Conservation (phyloP, 148 eudicot genomes). For the Euryodendron excelsum region DNA sequence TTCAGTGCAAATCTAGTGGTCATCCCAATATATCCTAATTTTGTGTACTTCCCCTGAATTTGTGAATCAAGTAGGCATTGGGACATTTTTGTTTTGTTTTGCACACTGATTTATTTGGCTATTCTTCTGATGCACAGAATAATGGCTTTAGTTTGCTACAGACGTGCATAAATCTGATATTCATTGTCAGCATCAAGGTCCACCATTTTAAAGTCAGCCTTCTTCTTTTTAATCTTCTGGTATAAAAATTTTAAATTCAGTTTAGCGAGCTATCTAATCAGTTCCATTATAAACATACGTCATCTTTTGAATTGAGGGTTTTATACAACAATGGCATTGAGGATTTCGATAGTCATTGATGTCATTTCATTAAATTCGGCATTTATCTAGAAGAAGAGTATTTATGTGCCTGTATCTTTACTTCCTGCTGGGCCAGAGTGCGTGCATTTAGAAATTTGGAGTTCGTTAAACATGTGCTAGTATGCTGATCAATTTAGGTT, state of each 20-base stretch:
- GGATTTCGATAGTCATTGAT: neutral
- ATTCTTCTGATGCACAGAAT: neutral
- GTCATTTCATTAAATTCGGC: neutral
- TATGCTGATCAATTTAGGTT: too few species aligned
- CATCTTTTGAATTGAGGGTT: too few species aligned
- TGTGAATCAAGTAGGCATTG: neutral
- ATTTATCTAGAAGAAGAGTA: neutral
- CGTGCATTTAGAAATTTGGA: too few species aligned
- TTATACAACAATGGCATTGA: too few species aligned
- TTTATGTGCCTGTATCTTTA: neutral
- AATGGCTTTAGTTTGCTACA: neutral
- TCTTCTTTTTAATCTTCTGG: too few species aligned
- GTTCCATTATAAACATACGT: too few species aligned
- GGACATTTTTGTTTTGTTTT: neutral
- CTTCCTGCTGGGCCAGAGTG: neutral
- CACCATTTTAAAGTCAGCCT: too few species aligned
- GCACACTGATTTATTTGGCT: neutral
- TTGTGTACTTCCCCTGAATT: neutral
- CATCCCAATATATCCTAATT: slow-evolving; percentile 33
- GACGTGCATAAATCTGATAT: neutral
- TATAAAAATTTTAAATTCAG: too few species aligned
- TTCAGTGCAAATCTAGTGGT: slow-evolving; percentile 22
- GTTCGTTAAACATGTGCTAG: too few species aligned
- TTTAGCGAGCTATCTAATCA: too few species aligned
- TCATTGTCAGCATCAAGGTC: too few species aligned